Conservation (phyloP, 768 basidiomycete species). For the Hydnum rufescens region DNA sequence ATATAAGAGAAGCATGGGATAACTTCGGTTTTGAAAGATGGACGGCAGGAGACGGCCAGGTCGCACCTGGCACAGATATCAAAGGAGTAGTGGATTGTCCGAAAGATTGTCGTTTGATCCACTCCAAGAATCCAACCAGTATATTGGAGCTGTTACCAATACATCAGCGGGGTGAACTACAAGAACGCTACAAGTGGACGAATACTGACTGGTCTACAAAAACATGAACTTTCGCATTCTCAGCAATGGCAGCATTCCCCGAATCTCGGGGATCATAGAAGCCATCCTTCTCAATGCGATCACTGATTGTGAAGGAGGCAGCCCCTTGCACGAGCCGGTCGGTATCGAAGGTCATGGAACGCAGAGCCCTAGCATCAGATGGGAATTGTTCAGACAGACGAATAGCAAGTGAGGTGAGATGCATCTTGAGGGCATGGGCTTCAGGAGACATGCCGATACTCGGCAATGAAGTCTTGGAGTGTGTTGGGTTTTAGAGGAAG, state of each 20-base stretch:
- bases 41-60: conserved; percentile 13
- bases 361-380: not conserved
- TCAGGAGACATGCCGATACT: not conserved
- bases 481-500: not conserved
- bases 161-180: not conserved
- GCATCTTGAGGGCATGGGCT: not conserved
- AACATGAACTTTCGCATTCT: conserved; percentile 16
- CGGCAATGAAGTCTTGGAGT: not conserved
- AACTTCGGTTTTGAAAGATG: conserved; percentile 24
- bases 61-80: not conserved
- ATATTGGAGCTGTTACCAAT: conserved; percentile 54
- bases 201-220: conserved; percentile 28
- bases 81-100: not conserved
- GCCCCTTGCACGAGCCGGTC: not conserved
- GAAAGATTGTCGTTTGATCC: conserved; percentile 37
- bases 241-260: not conserved
- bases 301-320: not conserved
- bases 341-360: not conserved
- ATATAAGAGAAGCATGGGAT: conserved; percentile 56
- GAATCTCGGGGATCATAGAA: conserved; percentile 7
- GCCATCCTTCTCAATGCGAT: conserved; percentile 1
- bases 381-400: conserved; percentile 7
- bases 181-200: not conserved
- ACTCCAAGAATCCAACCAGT: conserved; percentile 58
- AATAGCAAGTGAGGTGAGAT: conserved; percentile 1